Conservation (phyloP, 1,284 basidiomycete genomes). For the Nidula niveotomentosa region DNA sequence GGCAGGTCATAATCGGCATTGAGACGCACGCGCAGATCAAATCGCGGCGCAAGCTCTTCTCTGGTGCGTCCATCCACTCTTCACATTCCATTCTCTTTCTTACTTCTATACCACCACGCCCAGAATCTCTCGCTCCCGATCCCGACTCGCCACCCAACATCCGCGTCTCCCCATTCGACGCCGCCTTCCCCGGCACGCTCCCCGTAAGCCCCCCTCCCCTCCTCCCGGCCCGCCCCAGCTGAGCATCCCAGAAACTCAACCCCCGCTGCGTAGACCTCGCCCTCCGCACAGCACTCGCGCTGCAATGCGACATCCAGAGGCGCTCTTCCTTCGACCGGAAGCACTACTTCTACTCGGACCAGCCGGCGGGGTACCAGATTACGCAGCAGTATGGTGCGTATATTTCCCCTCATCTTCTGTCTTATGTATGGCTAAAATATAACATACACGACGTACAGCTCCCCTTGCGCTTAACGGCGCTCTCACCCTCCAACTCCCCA, state of each 20-base stretch:
- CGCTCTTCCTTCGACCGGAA: conserved; percentile 94
- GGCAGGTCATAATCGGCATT: conserved; percentile 90
- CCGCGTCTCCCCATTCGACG: conserved; percentile 83
- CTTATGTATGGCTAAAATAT: neutral
- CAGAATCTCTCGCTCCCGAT: conserved; percentile 53
- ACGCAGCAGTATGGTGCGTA: conserved; percentile 82
- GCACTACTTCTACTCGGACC: conserved; percentile 97
- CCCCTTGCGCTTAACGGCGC: conserved; percentile 79
- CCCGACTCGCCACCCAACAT: conserved; percentile 66
- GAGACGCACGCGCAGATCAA: conserved; percentile 96
- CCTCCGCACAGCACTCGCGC: conserved; percentile 79
- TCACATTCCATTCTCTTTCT: conserved; percentile 12
- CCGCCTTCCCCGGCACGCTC: conserved; percentile 90
- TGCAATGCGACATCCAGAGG: conserved; percentile 70
- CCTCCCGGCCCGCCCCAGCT: conserved; percentile 1
- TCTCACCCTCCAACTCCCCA: conserved; percentile 55
- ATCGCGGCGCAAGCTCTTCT: conserved; percentile 88
- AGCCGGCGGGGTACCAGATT: conserved; percentile 95
- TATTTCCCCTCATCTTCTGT: neutral
- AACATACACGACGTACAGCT: conserved; percentile 33
- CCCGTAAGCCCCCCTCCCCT: conserved; percentile 56
- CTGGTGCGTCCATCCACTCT: conserved; percentile 47
- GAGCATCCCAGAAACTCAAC: conserved; percentile 64
- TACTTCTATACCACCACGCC: conserved; percentile 6
- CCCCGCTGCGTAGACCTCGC: conserved; percentile 81